Percentiles rank a stretch among this genome's conserved stretches.
Conservation (phyloP, 352 stramenopile species). For the Phytopythium delawarense region DNA sequence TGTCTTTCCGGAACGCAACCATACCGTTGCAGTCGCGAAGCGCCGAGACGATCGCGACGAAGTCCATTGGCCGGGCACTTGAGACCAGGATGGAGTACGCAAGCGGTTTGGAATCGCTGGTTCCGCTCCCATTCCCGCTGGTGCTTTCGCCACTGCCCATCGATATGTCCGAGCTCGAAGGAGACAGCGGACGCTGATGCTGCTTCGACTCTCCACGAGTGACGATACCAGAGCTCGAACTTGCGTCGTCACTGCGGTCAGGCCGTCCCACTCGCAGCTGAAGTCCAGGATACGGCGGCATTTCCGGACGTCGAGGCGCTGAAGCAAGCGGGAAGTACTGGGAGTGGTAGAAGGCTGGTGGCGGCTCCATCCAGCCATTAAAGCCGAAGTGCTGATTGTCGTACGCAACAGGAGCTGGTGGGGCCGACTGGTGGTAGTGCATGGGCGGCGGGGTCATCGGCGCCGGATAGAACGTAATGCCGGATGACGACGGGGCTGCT, state of each 20-base stretch:
- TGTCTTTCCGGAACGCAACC: constrained; percentile 46
- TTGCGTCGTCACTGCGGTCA: background rate
- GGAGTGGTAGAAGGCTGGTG: background rate
- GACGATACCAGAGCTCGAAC: background rate
- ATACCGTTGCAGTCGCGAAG: constrained; percentile 51
- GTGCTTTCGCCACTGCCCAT: constrained; percentile 9
- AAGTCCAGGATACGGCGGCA: background rate
- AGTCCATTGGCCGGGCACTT: constrained; percentile 39
- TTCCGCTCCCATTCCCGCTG: background rate
- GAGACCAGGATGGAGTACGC: constrained; percentile 44
- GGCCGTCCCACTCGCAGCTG: background rate
- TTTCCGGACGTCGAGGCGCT: background rate
- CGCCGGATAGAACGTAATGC: constrained; percentile 15
- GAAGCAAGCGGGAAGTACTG: background rate
- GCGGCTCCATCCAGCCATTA: constrained; percentile 6
- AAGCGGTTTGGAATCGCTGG: constrained; percentile 2
- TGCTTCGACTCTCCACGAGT: background rate
- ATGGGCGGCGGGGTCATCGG: background rate
- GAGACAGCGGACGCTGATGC: background rate
- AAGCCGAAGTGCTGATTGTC: background rate
- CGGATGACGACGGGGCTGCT: constrained; percentile 7
- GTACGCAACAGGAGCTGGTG: background rate
- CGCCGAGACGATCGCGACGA: constrained; percentile 36
- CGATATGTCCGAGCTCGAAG: constrained; percentile 3
- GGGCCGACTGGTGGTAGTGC: background rate